phyloP scores from a whole-genome alignment of 495 filamentous ascomycete species.

The Aspergillus homomorphus region DNA sequence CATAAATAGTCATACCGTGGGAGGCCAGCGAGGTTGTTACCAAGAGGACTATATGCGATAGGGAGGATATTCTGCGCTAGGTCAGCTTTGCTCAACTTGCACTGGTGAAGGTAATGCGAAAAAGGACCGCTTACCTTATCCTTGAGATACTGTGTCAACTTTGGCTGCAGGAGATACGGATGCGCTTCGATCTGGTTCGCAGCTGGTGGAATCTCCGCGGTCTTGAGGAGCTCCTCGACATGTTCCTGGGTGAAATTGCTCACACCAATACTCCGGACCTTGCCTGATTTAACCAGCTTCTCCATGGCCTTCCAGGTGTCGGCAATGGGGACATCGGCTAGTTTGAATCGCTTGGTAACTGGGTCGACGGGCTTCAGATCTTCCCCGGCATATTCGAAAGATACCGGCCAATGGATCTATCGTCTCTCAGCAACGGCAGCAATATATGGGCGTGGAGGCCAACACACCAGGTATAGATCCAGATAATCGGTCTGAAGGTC shows the following conservation, averaged over 20 bases:
- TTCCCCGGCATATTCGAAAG: slow-evolving; percentile 65
- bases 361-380: slow-evolving; percentile 34
- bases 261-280: slow-evolving; percentile 74
- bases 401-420: slow-evolving; percentile 41
- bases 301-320: slow-evolving; percentile 72
- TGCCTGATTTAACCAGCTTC: slow-evolving; percentile 60
- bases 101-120: neutral
- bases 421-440: neutral
- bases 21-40: slow-evolving; percentile 48
- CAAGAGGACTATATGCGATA: slow-evolving; percentile 53
- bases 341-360: slow-evolving; percentile 32
- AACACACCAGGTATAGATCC: slow-evolving; percentile 46
- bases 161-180: slow-evolving; percentile 72
- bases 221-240: slow-evolving; percentile 62
- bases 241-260: slow-evolving; percentile 70
- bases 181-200: slow-evolving; percentile 88
- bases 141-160: slow-evolving; percentile 45
- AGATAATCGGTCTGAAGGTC: slow-evolving; percentile 45
- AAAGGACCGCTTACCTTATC: slow-evolving; percentile 21
- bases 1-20: slow-evolving; percentile 29
- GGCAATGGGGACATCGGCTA: slow-evolving; percentile 33
- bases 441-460: neutral
- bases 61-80: slow-evolving; percentile 42
- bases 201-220: slow-evolving; percentile 59
- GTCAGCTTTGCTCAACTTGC: neutral